Percentiles rank a stretch among this genome's conserved stretches.
These are phyloP conservation scores for Lentinula edodes DNA, from an alignment of 768 basidiomycete species.

Conservation along the genomic window DNA sequence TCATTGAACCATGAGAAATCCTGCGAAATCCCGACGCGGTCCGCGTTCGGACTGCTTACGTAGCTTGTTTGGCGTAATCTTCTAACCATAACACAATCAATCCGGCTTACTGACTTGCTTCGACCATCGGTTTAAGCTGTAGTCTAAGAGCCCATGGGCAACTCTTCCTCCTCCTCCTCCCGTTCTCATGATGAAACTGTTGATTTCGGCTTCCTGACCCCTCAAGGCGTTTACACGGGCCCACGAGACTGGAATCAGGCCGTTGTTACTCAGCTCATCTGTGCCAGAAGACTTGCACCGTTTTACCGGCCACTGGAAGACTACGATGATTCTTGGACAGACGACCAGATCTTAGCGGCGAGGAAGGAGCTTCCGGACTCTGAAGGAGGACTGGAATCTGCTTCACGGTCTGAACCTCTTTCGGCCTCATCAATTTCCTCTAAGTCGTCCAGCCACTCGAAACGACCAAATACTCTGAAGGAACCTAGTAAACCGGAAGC, in stretches of 20 bases:
- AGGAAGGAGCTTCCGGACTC: slow-evolving; percentile 61
- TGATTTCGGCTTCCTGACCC: slow-evolving; percentile 75
- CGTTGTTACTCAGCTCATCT: slow-evolving; percentile 82
- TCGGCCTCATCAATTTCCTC: slow-evolving; percentile 22
- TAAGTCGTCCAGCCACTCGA: slow-evolving; percentile 39
- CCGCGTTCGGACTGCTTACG: neutral
- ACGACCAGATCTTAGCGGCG: slow-evolving; percentile 78
- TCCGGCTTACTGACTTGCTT: neutral
- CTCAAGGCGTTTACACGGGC: slow-evolving; percentile 84
- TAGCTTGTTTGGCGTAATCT: neutral
- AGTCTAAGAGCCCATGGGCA: slow-evolving; percentile 54
- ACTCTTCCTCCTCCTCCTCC: slow-evolving; percentile 73
- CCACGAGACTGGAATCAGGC: slow-evolving; percentile 86
- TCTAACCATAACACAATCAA: neutral
- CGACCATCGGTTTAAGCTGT: neutral
- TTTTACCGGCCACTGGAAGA: slow-evolving; percentile 97
- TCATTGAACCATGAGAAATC: no score
- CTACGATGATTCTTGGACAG: slow-evolving; percentile 83
- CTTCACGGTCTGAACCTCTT: slow-evolving; percentile 38
- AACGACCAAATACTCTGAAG: slow-evolving; percentile 54
- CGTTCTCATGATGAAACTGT: slow-evolving; percentile 80
- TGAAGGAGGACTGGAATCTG: slow-evolving; percentile 27
- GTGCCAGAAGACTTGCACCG: slow-evolving; percentile 84
- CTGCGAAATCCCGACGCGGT: no score
- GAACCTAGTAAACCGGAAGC: slow-evolving; percentile 72